These are phyloP conservation scores for Ogataea allantospora DNA, from an alignment of 805 yeast species.

Conservation along the genomic window DNA sequence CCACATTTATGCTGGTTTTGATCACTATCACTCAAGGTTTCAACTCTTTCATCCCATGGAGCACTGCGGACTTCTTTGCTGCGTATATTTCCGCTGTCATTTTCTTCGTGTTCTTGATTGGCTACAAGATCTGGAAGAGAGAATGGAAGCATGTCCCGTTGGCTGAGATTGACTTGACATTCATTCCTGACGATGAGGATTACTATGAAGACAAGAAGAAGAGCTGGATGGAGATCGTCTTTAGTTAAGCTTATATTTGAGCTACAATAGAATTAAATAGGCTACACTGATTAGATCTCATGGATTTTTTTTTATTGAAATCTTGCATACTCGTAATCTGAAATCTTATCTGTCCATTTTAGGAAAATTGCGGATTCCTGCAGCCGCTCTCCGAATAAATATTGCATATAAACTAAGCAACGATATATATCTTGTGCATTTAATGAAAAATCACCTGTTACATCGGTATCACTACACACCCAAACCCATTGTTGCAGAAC, in stretches of 20 bases:
- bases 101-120: constrained; percentile 53
- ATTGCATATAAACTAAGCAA: too few relatives aligned
- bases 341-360: too few relatives aligned
- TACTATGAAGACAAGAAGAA: constrained; percentile 40
- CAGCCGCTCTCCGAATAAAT: not conserved
- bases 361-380: not conserved
- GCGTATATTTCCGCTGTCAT: constrained; percentile 68
- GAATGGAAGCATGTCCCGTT: constrained; percentile 44
- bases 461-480: not conserved
- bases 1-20: constrained; percentile 50
- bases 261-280: not conserved
- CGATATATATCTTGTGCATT: too few relatives aligned
- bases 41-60: constrained; percentile 54
- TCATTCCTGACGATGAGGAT: constrained; percentile 38
- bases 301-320: too few relatives aligned
- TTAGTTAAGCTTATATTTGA: too few relatives aligned
- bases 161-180: constrained; percentile 54
- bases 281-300: too few relatives aligned
- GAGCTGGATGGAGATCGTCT: not conserved
- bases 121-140: constrained; percentile 43
- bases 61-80: constrained; percentile 60
- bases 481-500: not conserved
- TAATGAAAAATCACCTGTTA: not conserved
- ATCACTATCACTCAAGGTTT: constrained; percentile 75
- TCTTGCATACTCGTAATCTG: too few relatives aligned